These are phyloP conservation scores for Cyberlindnera maritima DNA, from an alignment of 805 yeast species.

Conservation along the genomic window DNA sequence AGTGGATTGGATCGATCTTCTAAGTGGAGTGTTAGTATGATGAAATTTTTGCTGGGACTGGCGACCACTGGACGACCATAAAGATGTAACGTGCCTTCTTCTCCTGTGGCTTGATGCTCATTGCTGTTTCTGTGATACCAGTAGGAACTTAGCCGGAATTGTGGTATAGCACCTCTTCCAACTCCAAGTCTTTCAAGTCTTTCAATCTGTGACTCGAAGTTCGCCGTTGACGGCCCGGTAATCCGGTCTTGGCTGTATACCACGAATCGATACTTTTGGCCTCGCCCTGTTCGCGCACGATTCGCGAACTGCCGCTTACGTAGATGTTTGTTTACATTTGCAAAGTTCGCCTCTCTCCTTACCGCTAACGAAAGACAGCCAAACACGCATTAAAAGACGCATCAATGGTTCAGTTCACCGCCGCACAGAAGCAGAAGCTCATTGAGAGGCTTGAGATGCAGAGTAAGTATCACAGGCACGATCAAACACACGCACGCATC, in stretches of 20 bases:
- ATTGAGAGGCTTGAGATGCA: conserved; percentile 24
- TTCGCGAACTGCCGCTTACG: background rate
- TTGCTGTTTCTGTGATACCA: too few species aligned
- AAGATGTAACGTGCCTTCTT: conserved; percentile 8
- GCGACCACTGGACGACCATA: background rate
- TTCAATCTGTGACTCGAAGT: background rate
- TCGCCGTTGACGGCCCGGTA: conserved; percentile 7
- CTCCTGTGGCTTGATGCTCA: conserved; percentile 1
- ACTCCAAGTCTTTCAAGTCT: too few species aligned
- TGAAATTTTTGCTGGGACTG: background rate
- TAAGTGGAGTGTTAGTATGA: background rate
- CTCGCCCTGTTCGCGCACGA: too few species aligned
- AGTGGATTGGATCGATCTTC: conserved; percentile 66
- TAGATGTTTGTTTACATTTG: conserved; percentile 1
- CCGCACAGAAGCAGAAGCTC: conserved; percentile 15
- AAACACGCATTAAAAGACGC: background rate
- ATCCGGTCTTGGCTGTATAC: background rate
- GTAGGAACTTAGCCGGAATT: too few species aligned
- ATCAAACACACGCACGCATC: too few species aligned
- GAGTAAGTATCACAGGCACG: conserved; percentile 15
- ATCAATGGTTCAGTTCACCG: conserved; percentile 15
- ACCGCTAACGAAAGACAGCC: background rate
- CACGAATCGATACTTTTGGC: background rate
- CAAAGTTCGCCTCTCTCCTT: background rate
- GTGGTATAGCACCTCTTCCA: too few species aligned